Evolutionary conservation across 2,329 filamentous ascomycete species (phyloP).

Genomic region (Hypoxylon sp.): DNA sequence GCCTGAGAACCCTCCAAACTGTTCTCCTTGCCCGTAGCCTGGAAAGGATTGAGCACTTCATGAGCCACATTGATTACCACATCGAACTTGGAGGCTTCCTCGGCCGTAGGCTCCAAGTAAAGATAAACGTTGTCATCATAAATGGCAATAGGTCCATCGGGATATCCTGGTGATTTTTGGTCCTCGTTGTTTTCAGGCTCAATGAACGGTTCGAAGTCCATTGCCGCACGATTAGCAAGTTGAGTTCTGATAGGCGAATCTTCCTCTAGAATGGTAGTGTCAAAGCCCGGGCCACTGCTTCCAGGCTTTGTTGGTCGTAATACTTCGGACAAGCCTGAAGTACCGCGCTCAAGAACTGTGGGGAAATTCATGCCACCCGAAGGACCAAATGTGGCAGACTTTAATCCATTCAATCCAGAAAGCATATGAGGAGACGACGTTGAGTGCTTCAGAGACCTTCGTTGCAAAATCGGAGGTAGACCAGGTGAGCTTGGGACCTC

Average conservation of each 20-base stretch:
- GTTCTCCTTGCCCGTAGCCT: constrained; percentile 50
- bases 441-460: constrained; percentile 76
- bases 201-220: constrained; percentile 72
- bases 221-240: constrained; percentile 71
- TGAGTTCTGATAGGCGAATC: constrained; percentile 73
- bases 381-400: constrained; percentile 73
- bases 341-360: constrained; percentile 71
- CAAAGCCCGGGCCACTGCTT: constrained; percentile 51
- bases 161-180: constrained; percentile 85
- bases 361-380: constrained; percentile 75
- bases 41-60: constrained; percentile 84
- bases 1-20: constrained; percentile 50
- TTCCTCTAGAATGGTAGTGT: constrained; percentile 67
- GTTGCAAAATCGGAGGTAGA: constrained; percentile 71
- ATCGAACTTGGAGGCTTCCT: constrained; percentile 83
- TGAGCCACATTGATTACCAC: constrained; percentile 88
- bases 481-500: constrained; percentile 71
- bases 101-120: constrained; percentile 83
- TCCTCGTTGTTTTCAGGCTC: constrained; percentile 82
- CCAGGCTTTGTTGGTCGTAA: constrained; percentile 66
- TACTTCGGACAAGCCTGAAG: constrained; percentile 72
- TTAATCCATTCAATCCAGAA: constrained; percentile 68
- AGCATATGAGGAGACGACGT: constrained; percentile 78
- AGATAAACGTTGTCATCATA: constrained; percentile 84
- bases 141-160: constrained; percentile 84